These are phyloP conservation scores for Petasospora fabianii DNA, from an alignment of 1,139 yeast species.

Conservation along the genomic window DNA sequence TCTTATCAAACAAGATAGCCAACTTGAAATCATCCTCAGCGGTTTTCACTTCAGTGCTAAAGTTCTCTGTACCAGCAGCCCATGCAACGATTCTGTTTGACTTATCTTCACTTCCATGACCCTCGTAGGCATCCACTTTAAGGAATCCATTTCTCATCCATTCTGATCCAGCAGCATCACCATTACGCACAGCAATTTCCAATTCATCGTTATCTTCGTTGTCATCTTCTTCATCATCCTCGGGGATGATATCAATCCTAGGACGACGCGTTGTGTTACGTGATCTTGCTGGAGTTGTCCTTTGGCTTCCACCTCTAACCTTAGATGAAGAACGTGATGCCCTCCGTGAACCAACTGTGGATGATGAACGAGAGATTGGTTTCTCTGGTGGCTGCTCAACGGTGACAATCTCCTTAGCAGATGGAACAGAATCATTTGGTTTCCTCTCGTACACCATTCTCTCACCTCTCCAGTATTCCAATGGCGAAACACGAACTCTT, in stretches of 20 bases:
- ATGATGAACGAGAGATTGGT: too few relatives aligned
- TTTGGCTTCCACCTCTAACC: constrained; percentile 9
- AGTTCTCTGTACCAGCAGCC: constrained; percentile 61
- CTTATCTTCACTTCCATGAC: constrained; percentile 44
- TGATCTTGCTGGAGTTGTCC: constrained; percentile 12
- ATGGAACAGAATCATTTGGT: constrained; percentile 49
- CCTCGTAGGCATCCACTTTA: constrained; percentile 50
- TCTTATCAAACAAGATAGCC: constrained; percentile 65
- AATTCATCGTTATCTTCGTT: constrained; percentile 27
- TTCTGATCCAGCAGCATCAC: constrained; percentile 44
- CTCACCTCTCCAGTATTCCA: constrained; percentile 87
- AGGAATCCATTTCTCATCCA: constrained; percentile 53
- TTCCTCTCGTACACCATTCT: constrained; percentile 60
- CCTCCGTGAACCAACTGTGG: too few relatives aligned
- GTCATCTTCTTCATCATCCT: constrained; percentile 27
- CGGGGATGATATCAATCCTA: constrained; percentile 9
- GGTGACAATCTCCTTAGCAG: constrained; percentile 56
- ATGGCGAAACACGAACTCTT: constrained; percentile 65
- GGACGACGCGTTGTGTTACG: too few relatives aligned
- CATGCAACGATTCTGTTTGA: constrained; percentile 57
- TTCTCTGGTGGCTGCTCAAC: constrained; percentile 33
- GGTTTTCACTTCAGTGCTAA: constrained; percentile 39
- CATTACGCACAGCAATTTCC: constrained; percentile 24
- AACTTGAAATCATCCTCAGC: constrained; percentile 57
- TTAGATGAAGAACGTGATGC: constrained; percentile 14